Evolutionary conservation across 768 basidiomycete species (phyloP), one percentile per base, ranked within the genome.

Genomic region (Rhizopogon vinicolor): DNA sequence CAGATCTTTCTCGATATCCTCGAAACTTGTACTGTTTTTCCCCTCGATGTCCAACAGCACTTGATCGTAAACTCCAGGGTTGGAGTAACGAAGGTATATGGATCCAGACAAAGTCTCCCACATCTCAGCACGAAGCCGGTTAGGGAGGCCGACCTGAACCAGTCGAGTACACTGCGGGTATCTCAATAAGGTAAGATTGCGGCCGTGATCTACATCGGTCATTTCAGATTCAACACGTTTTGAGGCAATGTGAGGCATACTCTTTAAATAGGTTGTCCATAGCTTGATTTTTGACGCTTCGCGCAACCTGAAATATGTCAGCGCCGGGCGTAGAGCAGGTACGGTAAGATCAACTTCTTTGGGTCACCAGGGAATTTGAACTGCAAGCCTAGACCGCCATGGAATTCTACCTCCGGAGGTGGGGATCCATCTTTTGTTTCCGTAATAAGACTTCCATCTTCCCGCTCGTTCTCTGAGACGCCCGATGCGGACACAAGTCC

Each of bases 91-190:
- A 16, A 97, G 83, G 70, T 86, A 96, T 52, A 98, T 75, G 5
- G 95, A 96, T 0, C 97, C 97, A 4, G 94, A 96, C 12, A 98
- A 80, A 0, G 92, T 89, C 72, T 99, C 97, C 97, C 97, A 99
- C 75, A 98, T 88, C 69, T 98, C 97, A 13, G 97, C 97, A 22
- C 97, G 84, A 8, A 99, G 78, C 16, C 93, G 79, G 62, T 95
- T 97, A 2, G 97, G 97, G 3, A 99, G 78, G 45, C 97, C 97
- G 52, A 98, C 96, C 73, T 97, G 96, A 1, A 98, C 88, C 28
- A 99, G 82, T n/a, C 97, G 88, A 41, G 95, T 97, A 65, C 93
- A 94, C 69, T 95, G 89, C 0, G 97, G 96, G 70, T 98, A 99
- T 33, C 96, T 90, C 18, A 98, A 76, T 28, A 98, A 81, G 0